Evolutionary conservation across 2,329 filamentous ascomycete genomes (phyloP), one percentile per base, ranked within the genome.

Genomic region (Apiospora rasikravindrae): DNA sequence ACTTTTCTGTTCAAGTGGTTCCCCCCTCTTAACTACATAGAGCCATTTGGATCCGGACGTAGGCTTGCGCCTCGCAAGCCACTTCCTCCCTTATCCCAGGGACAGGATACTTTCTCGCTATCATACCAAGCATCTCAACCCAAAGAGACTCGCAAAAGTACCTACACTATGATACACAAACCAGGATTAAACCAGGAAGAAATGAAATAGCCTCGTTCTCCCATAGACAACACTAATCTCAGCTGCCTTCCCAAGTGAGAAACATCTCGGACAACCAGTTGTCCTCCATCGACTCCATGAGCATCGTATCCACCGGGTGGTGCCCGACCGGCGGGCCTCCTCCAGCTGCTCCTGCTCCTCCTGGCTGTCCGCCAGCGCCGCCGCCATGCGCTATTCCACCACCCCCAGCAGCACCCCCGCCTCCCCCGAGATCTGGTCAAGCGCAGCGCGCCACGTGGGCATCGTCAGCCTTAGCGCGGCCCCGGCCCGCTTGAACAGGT

Each of bases 191-290:
- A 13, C 11, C 4, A 61, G 51, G 16, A 10, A 37, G 10, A 37
- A n/a, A 37, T 11, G 1, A 2, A 4, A 1, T 4, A 22, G 2
- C 29, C 29, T 19, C 47, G 2, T 26, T 8, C 4, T 29, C 4
- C 49, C 26, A 7, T 26, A 26, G 11, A 53, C 29, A 57, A 57
- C 26, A 4, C 19, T 14, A 8, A n/a, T n/a, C 16, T 57, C 29
- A 51, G 22, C 16, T 26, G 14, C 71, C 71, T 44, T 70, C 71
- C 71, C 71, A 72, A 10, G 69, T 70, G 11, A 68, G 26, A 42
- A 73, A 72, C 24, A 73, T 69, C 44, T 72, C 71, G 6, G 69
- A 64, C 45, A 72, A 33, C 73, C 73, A 73, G 19, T 69, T 44
- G 13, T 73, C 73, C 11, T 72, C 73, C 40, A 51, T 40, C 16